phyloP scores from a whole-genome alignment of 2,329 filamentous ascomycete genomes.

The Dothiorella sarmentorum region DNA sequence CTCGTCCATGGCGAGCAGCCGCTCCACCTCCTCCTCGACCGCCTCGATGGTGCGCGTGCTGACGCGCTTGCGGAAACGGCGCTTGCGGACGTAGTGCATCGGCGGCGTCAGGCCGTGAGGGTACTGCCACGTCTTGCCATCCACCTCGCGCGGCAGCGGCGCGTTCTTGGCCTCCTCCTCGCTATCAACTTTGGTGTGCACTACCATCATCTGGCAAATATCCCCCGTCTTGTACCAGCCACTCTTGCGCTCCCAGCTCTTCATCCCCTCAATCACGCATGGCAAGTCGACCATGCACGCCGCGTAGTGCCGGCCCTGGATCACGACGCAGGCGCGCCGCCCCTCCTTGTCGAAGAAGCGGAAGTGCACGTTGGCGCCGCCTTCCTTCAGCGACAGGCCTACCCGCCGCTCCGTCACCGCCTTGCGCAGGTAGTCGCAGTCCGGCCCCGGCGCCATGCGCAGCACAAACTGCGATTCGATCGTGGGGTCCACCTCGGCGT shows the following conservation, averaged over 20 bases:
- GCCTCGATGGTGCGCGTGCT: constrained; percentile 81
- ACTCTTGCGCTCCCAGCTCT: constrained; percentile 84
- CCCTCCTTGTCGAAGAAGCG: constrained; percentile 74
- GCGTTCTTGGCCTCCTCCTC: constrained; percentile 47
- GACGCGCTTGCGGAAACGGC: constrained; percentile 78
- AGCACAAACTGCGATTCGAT: constrained; percentile 88
- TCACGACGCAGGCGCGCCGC: constrained; percentile 67
- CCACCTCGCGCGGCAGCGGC: constrained; percentile 69
- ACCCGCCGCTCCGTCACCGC: constrained; percentile 75
- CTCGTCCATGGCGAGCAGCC: constrained; percentile 67
- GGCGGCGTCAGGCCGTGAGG: constrained; percentile 85
- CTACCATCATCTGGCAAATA: constrained; percentile 83
- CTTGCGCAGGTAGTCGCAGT: constrained; percentile 77
- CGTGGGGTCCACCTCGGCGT: constrained; percentile 79
- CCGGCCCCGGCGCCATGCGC: constrained; percentile 80
- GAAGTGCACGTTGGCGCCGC: constrained; percentile 74
- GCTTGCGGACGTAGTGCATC: constrained; percentile 79
- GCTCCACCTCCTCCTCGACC: constrained; percentile 75
- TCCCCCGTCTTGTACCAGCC: constrained; percentile 85
- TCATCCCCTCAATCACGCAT: constrained; percentile 85
- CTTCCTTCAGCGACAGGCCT: constrained; percentile 59
- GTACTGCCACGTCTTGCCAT: constrained; percentile 66
- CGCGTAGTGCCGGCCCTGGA: constrained; percentile 70
- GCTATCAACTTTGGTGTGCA: constrained; percentile 64
- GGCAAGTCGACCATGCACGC: constrained; percentile 79